Conservation (phyloP, 805 yeast species). For the Blastobotrys muscicola region DNA sequence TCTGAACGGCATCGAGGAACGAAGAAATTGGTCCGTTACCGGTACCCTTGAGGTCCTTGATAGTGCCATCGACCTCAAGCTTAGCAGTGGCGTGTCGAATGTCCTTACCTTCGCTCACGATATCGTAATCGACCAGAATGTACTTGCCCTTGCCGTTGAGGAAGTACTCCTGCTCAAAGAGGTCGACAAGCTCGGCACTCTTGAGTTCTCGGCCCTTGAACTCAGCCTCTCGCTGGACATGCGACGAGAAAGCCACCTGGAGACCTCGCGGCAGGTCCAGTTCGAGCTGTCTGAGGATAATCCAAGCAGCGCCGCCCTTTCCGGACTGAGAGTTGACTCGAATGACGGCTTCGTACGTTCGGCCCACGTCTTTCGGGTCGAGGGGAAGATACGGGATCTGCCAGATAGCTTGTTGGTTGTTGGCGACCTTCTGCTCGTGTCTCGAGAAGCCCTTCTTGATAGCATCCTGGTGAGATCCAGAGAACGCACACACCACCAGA, state of each 20-base stretch:
- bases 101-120: conserved; percentile 30
- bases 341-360: conserved; percentile 86
- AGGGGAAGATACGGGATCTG: conserved; percentile 72
- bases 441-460: conserved; percentile 69
- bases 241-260: conserved; percentile 65
- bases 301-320: conserved; percentile 87
- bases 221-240: conserved; percentile 65
- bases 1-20: conserved; percentile 51
- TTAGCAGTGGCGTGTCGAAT: conserved; percentile 39
- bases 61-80: conserved; percentile 37
- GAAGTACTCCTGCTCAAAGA: conserved; percentile 55
- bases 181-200: conserved; percentile 50
- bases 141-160: conserved; percentile 25
- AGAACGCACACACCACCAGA: conserved; percentile 72
- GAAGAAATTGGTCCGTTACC: conserved; percentile 86
- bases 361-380: conserved; percentile 77
- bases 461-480: conserved; percentile 85
- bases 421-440: conserved; percentile 24
- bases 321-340: conserved; percentile 85
- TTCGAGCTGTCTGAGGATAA: conserved; percentile 63
- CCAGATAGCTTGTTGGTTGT: conserved; percentile 40
- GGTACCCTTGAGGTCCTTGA: conserved; percentile 38
- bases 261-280: conserved; percentile 74
- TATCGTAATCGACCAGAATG: conserved; percentile 40
- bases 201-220: conserved; percentile 61